Evolutionary conservation across 352 stramenopile species (phyloP), one percentile per base, ranked within the genome.

Genomic region (Phytopythium cucurbitacearum): DNA sequence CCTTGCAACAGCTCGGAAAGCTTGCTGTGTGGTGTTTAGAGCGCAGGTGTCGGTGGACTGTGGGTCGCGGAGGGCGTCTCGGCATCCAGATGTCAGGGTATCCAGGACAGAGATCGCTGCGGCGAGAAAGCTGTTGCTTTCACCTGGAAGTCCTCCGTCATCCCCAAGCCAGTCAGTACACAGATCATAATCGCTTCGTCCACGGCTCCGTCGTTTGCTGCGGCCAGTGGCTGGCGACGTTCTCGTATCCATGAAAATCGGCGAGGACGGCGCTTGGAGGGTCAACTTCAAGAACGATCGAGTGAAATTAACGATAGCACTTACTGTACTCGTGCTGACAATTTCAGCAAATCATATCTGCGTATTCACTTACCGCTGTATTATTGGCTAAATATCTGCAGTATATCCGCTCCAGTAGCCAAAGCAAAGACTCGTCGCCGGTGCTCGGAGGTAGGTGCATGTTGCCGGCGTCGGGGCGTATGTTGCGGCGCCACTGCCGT

Each of bases 51-150:
- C 21, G 21, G 21, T 28, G 21, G 21, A 28, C 21, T 28, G 21
- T 2, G 21, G 21, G 21, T 28, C 21, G 21, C 21, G 21, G 21
- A 28, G 21, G 21, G 21, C 21, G 21, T 28, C 21, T 28, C 21
- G 16, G 28, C 48, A 54, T 10, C 39, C 48, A 0, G 10, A 3
- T n/a, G 39, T 36, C 21, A 54, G 6, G n/a, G 4, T 38, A 7
- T 13, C 10, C 0, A 54, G 32, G 7, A 43, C 28, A 3, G 37
- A 36, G 4, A 54, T 10, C 16, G 48, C 48, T 9, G 36, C 36
- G 12, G 44, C 16, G 6, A 54, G 48, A 39, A 54, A 54, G 37
- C 21, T 39, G 48, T 54, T 37, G 48, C 48, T 16, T 38, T 54
- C 48, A 1, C 10, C 48, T 3, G 48, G 48, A 32, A 39, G 32